These are phyloP conservation scores for Drechslerella dactyloides DNA, from an alignment of 2,329 filamentous ascomycete genomes.

Conservation along the genomic window DNA sequence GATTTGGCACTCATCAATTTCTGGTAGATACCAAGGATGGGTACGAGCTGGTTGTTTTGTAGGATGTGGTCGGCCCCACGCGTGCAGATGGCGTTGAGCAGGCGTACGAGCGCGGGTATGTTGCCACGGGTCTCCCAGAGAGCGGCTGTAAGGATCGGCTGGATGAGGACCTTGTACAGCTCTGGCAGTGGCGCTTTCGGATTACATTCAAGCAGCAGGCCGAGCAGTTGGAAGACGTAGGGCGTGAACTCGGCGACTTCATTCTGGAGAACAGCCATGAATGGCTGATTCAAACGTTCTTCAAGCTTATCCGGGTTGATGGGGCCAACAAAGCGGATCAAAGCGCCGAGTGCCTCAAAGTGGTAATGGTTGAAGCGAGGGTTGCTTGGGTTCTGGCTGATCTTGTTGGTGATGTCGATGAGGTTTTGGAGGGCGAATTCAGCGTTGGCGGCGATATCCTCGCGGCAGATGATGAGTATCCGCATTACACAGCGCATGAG, in stretches of 20 bases:
- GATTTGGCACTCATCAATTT: slow-evolving; percentile 81
- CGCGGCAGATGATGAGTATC: slow-evolving; percentile 90
- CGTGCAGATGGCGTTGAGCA: slow-evolving; percentile 82
- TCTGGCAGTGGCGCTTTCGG: slow-evolving; percentile 77
- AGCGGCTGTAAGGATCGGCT: slow-evolving; percentile 76
- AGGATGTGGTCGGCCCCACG: slow-evolving; percentile 75
- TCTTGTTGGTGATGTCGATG: slow-evolving; percentile 86
- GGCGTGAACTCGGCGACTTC: slow-evolving; percentile 78
- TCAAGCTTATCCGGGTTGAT: slow-evolving; percentile 76
- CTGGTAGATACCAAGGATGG: slow-evolving; percentile 94
- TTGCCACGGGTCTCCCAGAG: slow-evolving; percentile 94
- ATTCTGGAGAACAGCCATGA: slow-evolving; percentile 65
- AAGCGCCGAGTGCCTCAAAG: slow-evolving; percentile 89
- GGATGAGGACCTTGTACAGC: slow-evolving; percentile 79
- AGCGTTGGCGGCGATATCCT: slow-evolving; percentile 74
- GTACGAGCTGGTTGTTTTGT: slow-evolving; percentile 77
- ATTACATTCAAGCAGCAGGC: slow-evolving; percentile 85
- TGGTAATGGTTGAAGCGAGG: slow-evolving; percentile 98
- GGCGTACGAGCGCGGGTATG: slow-evolving; percentile 83
- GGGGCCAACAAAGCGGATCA: slow-evolving; percentile 77
- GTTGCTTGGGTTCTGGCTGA: slow-evolving; percentile 94
- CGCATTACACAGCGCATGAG: slow-evolving; percentile 99
- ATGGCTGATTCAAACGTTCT: slow-evolving; percentile 79
- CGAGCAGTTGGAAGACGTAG: slow-evolving; percentile 94
- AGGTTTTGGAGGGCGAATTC: slow-evolving; percentile 83